These are phyloP conservation scores for Polytrichum formosum DNA, from an alignment of 225 moss, liverwort and hornwort genomes.

Conservation along the genomic window DNA sequence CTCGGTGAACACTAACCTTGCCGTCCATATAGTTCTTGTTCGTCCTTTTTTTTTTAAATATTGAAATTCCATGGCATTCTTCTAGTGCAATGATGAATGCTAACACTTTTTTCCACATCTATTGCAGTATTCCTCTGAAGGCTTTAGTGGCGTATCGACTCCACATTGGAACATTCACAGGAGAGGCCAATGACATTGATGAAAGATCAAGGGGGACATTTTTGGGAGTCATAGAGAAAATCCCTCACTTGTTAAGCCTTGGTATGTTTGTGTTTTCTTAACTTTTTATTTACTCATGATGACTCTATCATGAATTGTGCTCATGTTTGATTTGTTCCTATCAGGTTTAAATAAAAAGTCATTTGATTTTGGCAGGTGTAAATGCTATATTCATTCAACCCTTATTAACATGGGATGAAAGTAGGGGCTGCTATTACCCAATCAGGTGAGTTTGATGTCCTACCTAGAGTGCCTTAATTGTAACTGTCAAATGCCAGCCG, in stretches of 20 bases:
- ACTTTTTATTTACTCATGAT: no score
- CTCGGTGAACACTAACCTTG: slow-evolving; percentile 36
- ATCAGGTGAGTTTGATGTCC: slow-evolving; percentile 38
- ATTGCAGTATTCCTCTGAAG: slow-evolving; percentile 73
- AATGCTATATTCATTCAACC: slow-evolving; percentile 84
- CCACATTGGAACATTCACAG: slow-evolving; percentile 75
- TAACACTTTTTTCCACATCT: background rate
- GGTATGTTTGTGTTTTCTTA: slow-evolving; percentile 28
- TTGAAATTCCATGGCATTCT: no score
- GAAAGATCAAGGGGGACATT: slow-evolving; percentile 65
- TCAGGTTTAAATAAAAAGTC: background rate
- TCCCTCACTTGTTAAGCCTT: slow-evolving; percentile 60
- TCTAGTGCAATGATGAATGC: no score
- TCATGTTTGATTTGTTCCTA: no score
- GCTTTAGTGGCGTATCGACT: slow-evolving; percentile 71
- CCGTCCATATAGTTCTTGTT: no score
- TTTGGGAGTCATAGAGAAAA: slow-evolving; percentile 54
- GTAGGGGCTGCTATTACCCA: slow-evolving; percentile 59
- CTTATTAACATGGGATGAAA: slow-evolving; percentile 61
- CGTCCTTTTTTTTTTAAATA: no score
- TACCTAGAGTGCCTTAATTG: no score
- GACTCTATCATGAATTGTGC: no score
- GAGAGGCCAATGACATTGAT: slow-evolving; percentile 64
- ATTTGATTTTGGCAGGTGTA: slow-evolving; percentile 47
- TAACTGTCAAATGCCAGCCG: no score